These are phyloP conservation scores for Leccinum aurantiacum DNA, from an alignment of 768 basidiomycete genomes.

Conservation along the genomic window DNA sequence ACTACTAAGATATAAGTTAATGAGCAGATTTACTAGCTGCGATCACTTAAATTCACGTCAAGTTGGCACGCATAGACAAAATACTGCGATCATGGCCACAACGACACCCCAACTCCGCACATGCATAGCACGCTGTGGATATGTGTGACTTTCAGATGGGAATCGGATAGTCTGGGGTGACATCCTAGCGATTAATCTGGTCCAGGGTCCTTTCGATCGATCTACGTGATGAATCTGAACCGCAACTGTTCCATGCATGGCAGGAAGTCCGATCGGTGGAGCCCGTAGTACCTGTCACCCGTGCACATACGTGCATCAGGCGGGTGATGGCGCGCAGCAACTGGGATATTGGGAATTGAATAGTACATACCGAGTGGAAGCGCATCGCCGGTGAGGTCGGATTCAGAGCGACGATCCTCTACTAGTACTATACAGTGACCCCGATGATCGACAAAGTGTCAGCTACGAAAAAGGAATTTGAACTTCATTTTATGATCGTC, in stretches of 20 bases:
- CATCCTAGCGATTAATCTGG: background rate
- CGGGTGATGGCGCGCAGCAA: background rate
- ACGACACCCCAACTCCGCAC: background rate
- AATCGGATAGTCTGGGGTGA: background rate
- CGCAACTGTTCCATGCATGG: background rate
- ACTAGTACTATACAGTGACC: background rate
- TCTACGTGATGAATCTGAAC: background rate
- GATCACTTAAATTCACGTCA: too few species aligned
- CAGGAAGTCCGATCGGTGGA: background rate
- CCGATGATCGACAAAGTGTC: background rate
- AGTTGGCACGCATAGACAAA: too few species aligned
- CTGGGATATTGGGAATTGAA: background rate
- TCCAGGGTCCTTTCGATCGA: background rate
- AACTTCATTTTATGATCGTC: background rate
- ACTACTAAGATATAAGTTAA: too few species aligned
- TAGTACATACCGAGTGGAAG: background rate
- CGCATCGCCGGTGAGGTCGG: background rate
- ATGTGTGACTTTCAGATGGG: background rate
- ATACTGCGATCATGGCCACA: background rate
- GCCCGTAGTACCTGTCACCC: background rate
- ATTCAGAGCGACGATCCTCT: background rate
- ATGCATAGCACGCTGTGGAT: too few species aligned
- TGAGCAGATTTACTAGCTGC: too few species aligned
- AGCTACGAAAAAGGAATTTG: background rate
- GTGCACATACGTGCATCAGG: background rate